These are phyloP conservation scores for Trametes cubensis DNA, from an alignment of 768 basidiomycete genomes.

Conservation along the genomic window DNA sequence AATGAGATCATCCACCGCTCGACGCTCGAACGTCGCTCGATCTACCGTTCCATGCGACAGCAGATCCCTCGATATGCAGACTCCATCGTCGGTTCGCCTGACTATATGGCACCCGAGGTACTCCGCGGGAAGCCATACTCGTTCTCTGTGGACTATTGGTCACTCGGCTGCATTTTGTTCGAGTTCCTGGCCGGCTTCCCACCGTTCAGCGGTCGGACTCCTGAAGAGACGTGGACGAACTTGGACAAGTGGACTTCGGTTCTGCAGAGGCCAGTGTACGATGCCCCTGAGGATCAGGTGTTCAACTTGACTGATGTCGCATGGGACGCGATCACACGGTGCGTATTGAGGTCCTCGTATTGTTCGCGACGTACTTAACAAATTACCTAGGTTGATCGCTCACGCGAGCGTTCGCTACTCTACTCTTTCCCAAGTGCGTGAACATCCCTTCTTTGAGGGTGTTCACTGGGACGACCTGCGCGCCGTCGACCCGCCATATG, in stretches of 20 bases:
- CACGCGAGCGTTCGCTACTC: constrained; percentile 81
- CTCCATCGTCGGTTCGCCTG: constrained; percentile 96
- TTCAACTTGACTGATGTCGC: constrained; percentile 94
- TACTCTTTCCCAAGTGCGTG: constrained; percentile 69
- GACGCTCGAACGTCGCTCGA: constrained; percentile 90
- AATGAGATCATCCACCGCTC: constrained; percentile 87
- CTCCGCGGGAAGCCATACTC: constrained; percentile 93
- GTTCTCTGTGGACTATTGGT: constrained; percentile 98
- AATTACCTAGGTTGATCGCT: constrained; percentile 70
- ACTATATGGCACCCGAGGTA: constrained; percentile 98
- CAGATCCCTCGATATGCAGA: constrained; percentile 94
- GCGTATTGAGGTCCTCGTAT: constrained; percentile 22
- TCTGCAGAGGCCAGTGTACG: constrained; percentile 90
- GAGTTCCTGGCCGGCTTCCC: constrained; percentile 97
- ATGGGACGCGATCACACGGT: constrained; percentile 94
- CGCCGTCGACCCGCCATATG: constrained; percentile 79
- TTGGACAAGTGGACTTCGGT: constrained; percentile 97
- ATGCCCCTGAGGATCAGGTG: constrained; percentile 92
- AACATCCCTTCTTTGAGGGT: constrained; percentile 81
- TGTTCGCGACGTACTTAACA: not conserved
- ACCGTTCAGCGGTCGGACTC: constrained; percentile 93
- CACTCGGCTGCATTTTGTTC: constrained; percentile 95
- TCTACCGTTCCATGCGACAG: constrained; percentile 90
- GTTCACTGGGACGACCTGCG: constrained; percentile 83
- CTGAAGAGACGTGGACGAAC: constrained; percentile 99